These are phyloP conservation scores for Myriosclerotinia duriaeana DNA, from an alignment of 2,329 filamentous ascomycete species.

Conservation along the genomic window DNA sequence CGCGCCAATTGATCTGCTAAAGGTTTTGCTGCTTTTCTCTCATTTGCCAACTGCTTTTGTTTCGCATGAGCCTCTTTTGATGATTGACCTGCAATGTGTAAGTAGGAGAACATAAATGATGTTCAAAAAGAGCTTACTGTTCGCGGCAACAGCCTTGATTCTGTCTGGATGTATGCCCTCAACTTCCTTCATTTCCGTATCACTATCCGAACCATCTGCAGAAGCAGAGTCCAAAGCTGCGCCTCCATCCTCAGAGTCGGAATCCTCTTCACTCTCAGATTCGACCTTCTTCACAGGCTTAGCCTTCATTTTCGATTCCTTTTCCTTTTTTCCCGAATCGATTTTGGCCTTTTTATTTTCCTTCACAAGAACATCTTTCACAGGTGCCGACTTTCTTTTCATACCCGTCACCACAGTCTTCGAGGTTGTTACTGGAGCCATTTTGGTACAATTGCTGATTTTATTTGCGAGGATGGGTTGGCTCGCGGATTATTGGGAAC, in stretches of 20 bases:
- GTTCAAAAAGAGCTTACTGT: constrained; percentile 30
- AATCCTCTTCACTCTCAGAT: constrained; percentile 39
- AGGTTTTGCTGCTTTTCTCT: constrained; percentile 90
- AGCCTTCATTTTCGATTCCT: constrained; percentile 24
- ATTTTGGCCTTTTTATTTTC: constrained; percentile 54
- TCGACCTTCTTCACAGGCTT: constrained; percentile 38
- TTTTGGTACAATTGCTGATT: constrained; percentile 29
- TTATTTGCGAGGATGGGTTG: constrained; percentile 11
- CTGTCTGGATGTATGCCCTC: constrained; percentile 42
- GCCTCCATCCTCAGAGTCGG: constrained; percentile 43
- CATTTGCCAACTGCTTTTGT: constrained; percentile 82
- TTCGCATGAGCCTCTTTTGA: constrained; percentile 88
- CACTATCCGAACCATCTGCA: constrained; percentile 41
- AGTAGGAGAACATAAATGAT: constrained; percentile 42
- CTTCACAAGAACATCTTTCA: constrained; percentile 47
- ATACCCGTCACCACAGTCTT: constrained; percentile 49
- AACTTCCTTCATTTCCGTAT: constrained; percentile 40
- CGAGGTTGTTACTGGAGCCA: constrained; percentile 42
- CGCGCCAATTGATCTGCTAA: constrained; percentile 85
- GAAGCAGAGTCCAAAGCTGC: constrained; percentile 38
- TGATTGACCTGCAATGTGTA: constrained; percentile 51
- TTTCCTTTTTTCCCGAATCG: constrained; percentile 26
- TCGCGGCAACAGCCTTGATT: constrained; percentile 38
- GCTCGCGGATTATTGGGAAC: constrained; percentile 16
- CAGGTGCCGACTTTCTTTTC: constrained; percentile 57